Evolutionary conservation across 1,284 basidiomycete species (phyloP).

Genomic region (Moesziomyces aphidis): DNA sequence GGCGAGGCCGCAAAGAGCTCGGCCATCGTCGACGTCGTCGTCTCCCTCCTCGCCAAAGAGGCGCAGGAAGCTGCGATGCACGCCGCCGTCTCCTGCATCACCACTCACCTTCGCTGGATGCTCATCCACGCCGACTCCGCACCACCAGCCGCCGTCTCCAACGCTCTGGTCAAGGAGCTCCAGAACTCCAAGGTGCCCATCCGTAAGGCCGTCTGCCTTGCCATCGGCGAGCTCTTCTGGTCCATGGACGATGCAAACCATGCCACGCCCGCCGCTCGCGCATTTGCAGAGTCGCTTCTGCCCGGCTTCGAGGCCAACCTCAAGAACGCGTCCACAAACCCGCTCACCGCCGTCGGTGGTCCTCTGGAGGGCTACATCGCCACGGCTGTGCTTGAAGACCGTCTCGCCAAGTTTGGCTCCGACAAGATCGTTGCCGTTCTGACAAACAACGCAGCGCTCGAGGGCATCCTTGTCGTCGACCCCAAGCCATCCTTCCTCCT

Average conservation of each 20-base stretch:
- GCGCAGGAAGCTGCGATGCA: conserved; percentile 54
- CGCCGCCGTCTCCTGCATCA: conserved; percentile 46
- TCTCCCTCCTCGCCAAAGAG: conserved; percentile 58
- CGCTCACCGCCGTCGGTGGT: conserved; percentile 56
- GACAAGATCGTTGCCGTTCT: conserved; percentile 42
- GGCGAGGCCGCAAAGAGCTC: conserved; percentile 28
- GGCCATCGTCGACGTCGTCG: conserved; percentile 38
- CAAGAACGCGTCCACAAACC: conserved; percentile 56
- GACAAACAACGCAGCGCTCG: conserved; percentile 40
- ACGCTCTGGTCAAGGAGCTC: conserved; percentile 54
- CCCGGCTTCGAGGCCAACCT: conserved; percentile 58
- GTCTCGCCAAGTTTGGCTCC: conserved; percentile 31
- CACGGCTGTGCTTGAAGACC: conserved; percentile 45
- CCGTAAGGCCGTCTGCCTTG: conserved; percentile 51
- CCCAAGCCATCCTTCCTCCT: conserved; percentile 66
- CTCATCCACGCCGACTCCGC: conserved; percentile 21
- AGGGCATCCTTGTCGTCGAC: conserved; percentile 40
- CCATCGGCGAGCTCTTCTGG: conserved; percentile 55
- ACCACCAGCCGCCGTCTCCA: conserved; percentile 26
- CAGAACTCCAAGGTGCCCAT: conserved; percentile 55
- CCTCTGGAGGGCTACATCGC: conserved; percentile 64
- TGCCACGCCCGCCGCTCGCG: conserved; percentile 27
- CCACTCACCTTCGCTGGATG: conserved; percentile 39
- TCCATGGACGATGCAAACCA: conserved; percentile 7
- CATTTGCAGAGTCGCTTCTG: conserved; percentile 55